Conservation (phyloP, 352 stramenopile genomes). For the Plasmopara viticola region DNA sequence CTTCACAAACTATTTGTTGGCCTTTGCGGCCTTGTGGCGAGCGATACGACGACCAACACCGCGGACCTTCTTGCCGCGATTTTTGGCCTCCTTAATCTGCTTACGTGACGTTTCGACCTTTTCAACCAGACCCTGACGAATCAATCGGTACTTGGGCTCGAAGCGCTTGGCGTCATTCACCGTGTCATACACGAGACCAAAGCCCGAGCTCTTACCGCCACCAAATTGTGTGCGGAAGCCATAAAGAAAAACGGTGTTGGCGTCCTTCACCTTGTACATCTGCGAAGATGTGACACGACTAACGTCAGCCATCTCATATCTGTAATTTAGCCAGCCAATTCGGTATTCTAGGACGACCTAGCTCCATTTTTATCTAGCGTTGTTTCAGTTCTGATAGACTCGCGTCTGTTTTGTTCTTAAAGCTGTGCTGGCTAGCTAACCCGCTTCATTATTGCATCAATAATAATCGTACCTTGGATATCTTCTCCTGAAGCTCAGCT, state of each 20-base stretch:
- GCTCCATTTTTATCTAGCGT: neutral
- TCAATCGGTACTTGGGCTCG: constrained; percentile 97
- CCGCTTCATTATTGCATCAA: neutral
- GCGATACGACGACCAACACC: constrained; percentile 96
- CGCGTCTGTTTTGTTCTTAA: neutral
- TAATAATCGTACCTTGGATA: constrained; percentile 86
- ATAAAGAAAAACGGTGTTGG: constrained; percentile 95
- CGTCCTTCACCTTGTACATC: constrained; percentile 96
- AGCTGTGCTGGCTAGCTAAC: constrained; percentile 4
- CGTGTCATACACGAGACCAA: constrained; percentile 98
- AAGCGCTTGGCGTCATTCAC: constrained; percentile 98
- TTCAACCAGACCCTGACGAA: constrained; percentile 86
- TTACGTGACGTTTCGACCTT: constrained; percentile 98
- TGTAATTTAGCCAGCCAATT: constrained; percentile 10
- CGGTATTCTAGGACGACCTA: constrained; percentile 6
- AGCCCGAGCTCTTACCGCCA: constrained; percentile 96
- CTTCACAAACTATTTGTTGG: constrained; percentile 84
- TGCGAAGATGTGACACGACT: constrained; percentile 19
- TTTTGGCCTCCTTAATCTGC: constrained; percentile 99
- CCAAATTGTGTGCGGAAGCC: constrained; percentile 97
- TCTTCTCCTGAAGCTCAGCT: constrained; percentile 96
- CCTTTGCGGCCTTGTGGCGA: constrained; percentile 99
- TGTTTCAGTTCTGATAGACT: neutral
- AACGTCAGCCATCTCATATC: constrained; percentile 11
- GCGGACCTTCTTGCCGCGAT: constrained; percentile 96